Base-by-base conservation (phyloP, 352 stramenopile genomes). In the Phytophthora pluvialis region DNA sequence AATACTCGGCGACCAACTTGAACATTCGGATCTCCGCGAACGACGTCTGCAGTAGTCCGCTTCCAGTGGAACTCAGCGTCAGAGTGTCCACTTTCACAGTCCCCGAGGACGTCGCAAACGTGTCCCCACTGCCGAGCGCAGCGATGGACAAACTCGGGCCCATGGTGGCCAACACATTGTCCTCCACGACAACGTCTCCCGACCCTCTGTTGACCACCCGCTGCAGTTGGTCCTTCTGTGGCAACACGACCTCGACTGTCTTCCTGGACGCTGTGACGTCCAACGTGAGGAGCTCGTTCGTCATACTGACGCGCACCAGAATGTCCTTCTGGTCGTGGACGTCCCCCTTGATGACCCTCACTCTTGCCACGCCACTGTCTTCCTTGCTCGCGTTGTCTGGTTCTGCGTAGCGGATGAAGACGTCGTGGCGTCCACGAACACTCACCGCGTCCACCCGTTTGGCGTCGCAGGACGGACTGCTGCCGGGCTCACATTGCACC, bases 361-460 rank as follows among this genome's bases (percentile, higher is more conserved):
- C 63, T 58, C 49, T 50, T 33, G 49, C 58, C 58, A 60, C 11
- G 2, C 6, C 31, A 38, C 49, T 49, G 29, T 32, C 18, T 15
- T 25, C n/a, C 39, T 39, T 40, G 18, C 31, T 3, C 7, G n/a
- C 18, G 26, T 25, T 25, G 33, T 45, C 28, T 13, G 38, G n/a
- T 26, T 59, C 52, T 25, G 62, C 63, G 29, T 61, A 66, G 6
- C 62, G 62, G 28, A 70, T 56, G 55, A 70, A 70, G 13, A 70
- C 62, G 36, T 70, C 29, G 40, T 46, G 62, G 35, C 47, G 54
- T 0, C 62, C 62, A 8, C 12, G 40, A 15, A 70, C 40, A 35
- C 13, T 56, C 40, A 70, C 48, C 42, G 55, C 47, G 33, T 70
- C 62, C 55, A 70, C 62, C 13, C 55, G 55, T 56, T 61, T 13